Conservation (phyloP, 257 asterid species). For the Galeopsis tetrahit region DNA sequence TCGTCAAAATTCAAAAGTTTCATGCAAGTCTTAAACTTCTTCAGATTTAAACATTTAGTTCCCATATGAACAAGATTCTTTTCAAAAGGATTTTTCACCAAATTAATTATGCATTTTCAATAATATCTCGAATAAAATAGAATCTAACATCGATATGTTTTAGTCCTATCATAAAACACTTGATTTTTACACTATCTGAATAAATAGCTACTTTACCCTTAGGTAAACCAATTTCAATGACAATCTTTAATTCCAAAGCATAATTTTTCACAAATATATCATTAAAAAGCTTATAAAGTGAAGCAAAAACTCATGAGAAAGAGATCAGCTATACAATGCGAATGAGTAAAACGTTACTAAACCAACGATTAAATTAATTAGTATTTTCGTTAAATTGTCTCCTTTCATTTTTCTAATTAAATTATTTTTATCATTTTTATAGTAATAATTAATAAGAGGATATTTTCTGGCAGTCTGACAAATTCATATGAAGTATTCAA, state of each 20-base stretch:
- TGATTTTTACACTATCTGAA: too few relatives aligned
- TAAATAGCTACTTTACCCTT: too few relatives aligned
- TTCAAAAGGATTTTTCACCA: too few relatives aligned
- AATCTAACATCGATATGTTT: too few relatives aligned
- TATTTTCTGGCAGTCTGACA: slow-evolving; percentile 29
- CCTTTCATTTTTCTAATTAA: neutral
- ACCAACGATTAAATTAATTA: slow-evolving; percentile 8
- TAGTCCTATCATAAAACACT: too few relatives aligned
- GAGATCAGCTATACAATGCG: neutral
- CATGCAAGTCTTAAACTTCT: too few relatives aligned
- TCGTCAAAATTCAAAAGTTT: too few relatives aligned
- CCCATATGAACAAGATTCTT: too few relatives aligned
- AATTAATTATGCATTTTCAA: too few relatives aligned
- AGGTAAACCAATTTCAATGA: too few relatives aligned
- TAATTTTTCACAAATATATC: neutral
- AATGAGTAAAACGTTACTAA: neutral
- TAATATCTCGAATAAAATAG: too few relatives aligned
- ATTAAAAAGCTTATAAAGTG: neutral
- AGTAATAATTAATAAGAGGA: neutral
- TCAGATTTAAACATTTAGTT: too few relatives aligned
- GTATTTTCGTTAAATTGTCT: slow-evolving; percentile 17
- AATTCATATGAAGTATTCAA: slow-evolving; percentile 36
- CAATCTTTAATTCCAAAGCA: neutral
- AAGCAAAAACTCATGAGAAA: neutral
- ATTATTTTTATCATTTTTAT: neutral